Base-by-base conservation (phyloP, 2,329 filamentous ascomycete species). In the Fusarium tupiense region DNA sequence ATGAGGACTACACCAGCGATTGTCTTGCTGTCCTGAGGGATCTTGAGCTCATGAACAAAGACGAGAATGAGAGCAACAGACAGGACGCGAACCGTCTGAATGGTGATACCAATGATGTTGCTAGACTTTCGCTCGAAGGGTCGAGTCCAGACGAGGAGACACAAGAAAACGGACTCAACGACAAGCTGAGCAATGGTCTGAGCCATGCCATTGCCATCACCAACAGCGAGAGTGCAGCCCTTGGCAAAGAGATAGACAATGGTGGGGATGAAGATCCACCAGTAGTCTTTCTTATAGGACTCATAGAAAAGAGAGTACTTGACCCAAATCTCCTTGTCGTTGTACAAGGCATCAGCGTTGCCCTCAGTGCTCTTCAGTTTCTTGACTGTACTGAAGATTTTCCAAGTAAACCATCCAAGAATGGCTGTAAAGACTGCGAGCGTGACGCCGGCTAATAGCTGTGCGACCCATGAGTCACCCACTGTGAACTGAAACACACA, bases 241-340 rank as follows among this genome's bases (percentile, higher is more conserved):
- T 96, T 96, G 80, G 91, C 92, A 80, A 98, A 95, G 86, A 95
- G 93, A 86, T 98, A 98, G 73, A 95, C 70, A 79, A 98, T 98
- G 70, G 89, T 87, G 1, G 96, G 96, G 20, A 98, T 88, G 81
- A 99, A 98, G 31, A 98, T 84, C 96, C 96, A 98, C 96, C 96
- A 99, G 86, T 96, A 98, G 77, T 92, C 91, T 83, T 93, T 94
- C 85, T 94, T 95, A 88, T 98, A 98, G 77, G 92, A 92, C 79
- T 98, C 96, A 86, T 99, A 99, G 85, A 99, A 98, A 71, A 98
- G 88, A 79, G 94, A 96, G 88, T 99, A 99, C 86, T 96, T 97
- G 82, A 94, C 88, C 95, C 96, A 98, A 46, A 92, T 91, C 67
- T 93, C 90, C 86, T 96, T 97, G 84, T 98, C 89, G 69, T 98